Evolutionary conservation across 2,329 filamentous ascomycete species (phyloP), one percentile per base, ranked within the genome.

Genomic region (Fusarium sororula): DNA sequence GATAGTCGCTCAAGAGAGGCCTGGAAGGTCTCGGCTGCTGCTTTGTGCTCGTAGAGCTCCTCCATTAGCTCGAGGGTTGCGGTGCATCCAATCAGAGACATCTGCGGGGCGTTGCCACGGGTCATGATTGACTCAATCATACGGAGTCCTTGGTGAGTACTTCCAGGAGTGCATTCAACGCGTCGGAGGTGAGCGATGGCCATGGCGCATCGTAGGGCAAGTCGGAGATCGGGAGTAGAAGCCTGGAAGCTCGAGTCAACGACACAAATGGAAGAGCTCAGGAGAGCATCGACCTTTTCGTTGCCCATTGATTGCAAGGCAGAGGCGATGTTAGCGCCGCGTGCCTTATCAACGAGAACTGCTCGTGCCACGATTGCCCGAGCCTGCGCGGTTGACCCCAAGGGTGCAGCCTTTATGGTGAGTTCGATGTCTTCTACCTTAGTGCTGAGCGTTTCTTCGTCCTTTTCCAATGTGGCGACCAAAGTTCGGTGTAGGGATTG

Each of bases 391-490:
- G 90, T 90, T 3, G 94, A 97, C 18, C 93, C 93, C 42, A 92
- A 90, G 2, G 96, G 96, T 1, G 95, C 94, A 13, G 91, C 89
- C 66, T 89, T 88, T 70, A 94, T 86, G 5, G 95, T 94, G 39
- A 94, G 86, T 2, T 90, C 87, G 38, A 98, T 86, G 63, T 90
- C 86, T 66, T 81, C 84, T 5, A 55, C 63, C 53, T 66, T 72
- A 5, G 72, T 73, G 24, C 55, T 38, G 18, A 74, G 51, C 11
- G 58, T 63, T 26, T 79, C 72, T 24, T 83, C 79, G 17, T 87
- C 85, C 66, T 88, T 87, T 38, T 86, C 87, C 39, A 97, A 86
- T 41, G 89, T 91, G 22, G 86, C 85, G 18, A 90, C 85, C 35
- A 98, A 87, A 6, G 90, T 91, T 65, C 89, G 88, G 77, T 95